Base-by-base conservation (phyloP, 768 basidiomycete genomes). In the Baorangia bicolor region DNA sequence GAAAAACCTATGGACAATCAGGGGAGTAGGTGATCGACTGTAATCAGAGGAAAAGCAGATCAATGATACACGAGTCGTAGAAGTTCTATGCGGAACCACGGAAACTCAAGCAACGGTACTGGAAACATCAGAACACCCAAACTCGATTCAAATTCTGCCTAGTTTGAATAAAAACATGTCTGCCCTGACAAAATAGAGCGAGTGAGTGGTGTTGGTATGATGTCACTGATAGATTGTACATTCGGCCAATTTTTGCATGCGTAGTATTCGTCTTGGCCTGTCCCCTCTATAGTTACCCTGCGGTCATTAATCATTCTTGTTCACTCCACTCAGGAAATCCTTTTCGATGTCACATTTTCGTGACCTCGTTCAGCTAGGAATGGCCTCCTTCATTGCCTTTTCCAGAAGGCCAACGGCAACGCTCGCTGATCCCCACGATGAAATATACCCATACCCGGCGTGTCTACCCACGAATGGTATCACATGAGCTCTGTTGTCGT, bases 371-470 rank as follows among this genome's bases (percentile, higher is more conserved):
- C 27, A 44, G 7, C 9, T 27, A 3, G 10, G 11, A 43, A n/a
- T 16, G 18, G 5, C 5, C n/a, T 30, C 28, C 12, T 44, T 30
- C 43, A 30, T 7, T 18, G 21, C 33, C 21, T 12, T 64, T 59
- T 81, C 75, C 60, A 84, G 61, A 5, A 85, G 62, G 20, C 72
- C 68, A 11, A 82, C 55, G 0, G 81, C 81, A 37, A 75, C 71
- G 4, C 71, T 70, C 3, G 85, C 85, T 6, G 79, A 81, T 0
- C 83, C 84, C 84, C 83, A 86, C 0, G 83, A 84, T 1, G 80
- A 76, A 45, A 82, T 80, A 60, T 78, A 86, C 1, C 84, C 84
- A 7, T 51, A 73, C 78, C 85, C 85, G 7, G 77, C 81, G 62
- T 88, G 85, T 40, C 84, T 56, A 20, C 20, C 4, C 18, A 44